These are phyloP conservation scores for Irpex lacteus DNA, from an alignment of 1,284 basidiomycete species.

Conservation along the genomic window DNA sequence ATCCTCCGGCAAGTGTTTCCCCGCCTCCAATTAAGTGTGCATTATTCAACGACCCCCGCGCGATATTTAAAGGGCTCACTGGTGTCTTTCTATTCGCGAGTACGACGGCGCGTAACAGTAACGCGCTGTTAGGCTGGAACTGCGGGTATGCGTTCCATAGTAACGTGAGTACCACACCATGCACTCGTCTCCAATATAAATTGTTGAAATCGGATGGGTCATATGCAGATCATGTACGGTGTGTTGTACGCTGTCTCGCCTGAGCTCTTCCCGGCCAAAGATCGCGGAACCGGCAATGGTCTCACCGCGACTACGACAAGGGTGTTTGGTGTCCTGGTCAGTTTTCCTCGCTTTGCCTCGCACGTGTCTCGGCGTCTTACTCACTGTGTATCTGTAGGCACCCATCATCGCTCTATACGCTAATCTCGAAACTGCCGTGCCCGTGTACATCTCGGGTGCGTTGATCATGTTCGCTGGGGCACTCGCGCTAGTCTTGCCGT, in stretches of 20 bases:
- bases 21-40: constrained; percentile 33
- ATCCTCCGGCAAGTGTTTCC: constrained; percentile 43
- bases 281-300: constrained; percentile 64
- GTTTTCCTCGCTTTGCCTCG: constrained; percentile 23
- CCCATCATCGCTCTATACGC: constrained; percentile 74
- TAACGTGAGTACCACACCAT: constrained; percentile 38
- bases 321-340: constrained; percentile 61
- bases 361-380: neutral
- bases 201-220: neutral
- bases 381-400: constrained; percentile 38
- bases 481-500: constrained; percentile 71
- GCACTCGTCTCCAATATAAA: too few relatives aligned
- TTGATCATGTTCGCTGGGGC: constrained; percentile 66
- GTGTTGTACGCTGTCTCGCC: constrained; percentile 71
- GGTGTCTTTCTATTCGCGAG: constrained; percentile 71
- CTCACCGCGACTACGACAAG: constrained; percentile 55
- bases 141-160: constrained; percentile 58
- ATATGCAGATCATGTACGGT: constrained; percentile 66
- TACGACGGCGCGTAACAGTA: constrained; percentile 65
- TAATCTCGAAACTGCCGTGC: constrained; percentile 61
- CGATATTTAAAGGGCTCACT: constrained; percentile 51
- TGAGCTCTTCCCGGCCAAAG: constrained; percentile 73
- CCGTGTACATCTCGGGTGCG: constrained; percentile 76
- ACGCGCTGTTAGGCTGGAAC: constrained; percentile 68
- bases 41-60: constrained; percentile 37